A percentile compares a stretch with the other conserved stretches of the same genome.
Evolutionary conservation across 2,329 filamentous ascomycete genomes (phyloP).

Genomic region (Trichoderma koningii): DNA sequence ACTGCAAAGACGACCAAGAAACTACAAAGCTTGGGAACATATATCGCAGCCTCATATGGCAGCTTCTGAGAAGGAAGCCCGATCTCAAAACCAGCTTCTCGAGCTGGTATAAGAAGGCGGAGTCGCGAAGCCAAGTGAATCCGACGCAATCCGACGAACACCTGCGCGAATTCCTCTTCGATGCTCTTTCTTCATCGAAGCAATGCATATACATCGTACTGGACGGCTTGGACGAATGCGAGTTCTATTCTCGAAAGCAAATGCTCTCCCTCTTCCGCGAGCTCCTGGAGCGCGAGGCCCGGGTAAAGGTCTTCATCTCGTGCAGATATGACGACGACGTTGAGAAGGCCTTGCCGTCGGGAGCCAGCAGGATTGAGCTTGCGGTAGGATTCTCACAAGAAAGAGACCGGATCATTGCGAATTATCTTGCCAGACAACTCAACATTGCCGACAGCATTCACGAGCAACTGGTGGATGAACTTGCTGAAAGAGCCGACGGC

Average conservation of each 20-base stretch:
- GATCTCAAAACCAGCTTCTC: not conserved
- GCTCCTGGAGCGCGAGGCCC: conserved; percentile 4
- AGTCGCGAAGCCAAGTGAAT: not conserved
- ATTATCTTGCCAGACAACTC: not conserved
- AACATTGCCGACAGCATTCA: conserved; percentile 12
- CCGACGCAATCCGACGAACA: not conserved
- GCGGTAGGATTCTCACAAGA: not conserved
- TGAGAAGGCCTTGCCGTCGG: not conserved
- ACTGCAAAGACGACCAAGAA: conserved; percentile 21
- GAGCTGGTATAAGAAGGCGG: not conserved
- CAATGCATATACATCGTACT: not conserved
- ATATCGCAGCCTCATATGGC: conserved; percentile 23
- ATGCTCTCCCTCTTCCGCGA: conserved; percentile 5
- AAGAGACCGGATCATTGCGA: conserved; percentile 4
- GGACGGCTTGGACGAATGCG: conserved; percentile 6
- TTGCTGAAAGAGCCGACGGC: conserved; percentile 21
- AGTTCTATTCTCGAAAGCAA: not conserved
- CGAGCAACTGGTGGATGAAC: not conserved
- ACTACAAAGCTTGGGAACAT: conserved; percentile 24
- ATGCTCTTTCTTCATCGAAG: not conserved
- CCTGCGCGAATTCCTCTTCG: not conserved
- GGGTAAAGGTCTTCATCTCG: conserved; percentile 15
- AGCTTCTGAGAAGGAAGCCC: conserved; percentile 14
- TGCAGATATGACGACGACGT: conserved; percentile 15
- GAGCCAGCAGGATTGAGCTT: conserved; percentile 1